Base-by-base conservation (phyloP, 257 asterid genomes). In the Solanum phureja region DNA sequence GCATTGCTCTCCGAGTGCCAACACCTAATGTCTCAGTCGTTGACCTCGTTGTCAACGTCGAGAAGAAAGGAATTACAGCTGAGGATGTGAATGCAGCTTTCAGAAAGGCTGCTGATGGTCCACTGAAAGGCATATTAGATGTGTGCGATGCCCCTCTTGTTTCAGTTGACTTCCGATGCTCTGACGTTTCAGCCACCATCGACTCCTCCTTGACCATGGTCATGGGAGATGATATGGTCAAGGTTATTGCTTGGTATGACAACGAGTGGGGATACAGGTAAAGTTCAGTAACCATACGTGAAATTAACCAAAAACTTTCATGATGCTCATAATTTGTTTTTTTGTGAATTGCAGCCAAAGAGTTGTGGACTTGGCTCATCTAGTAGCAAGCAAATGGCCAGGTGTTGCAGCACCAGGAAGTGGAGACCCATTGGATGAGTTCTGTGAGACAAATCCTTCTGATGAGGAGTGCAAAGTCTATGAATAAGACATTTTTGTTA, bases 241-340 rank as follows among this genome's bases (percentile, higher is more conserved):
- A 96, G 92, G 99, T 95, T 56, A 95, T 96, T n/a, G 99, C 99
- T 8, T 96, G 99, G 99, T 96, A 96, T 37, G 99, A 96, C 89
- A 96, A 96, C 34, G 99, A 96, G 90, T 96, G 98, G 99, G 99
- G 99, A 87, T 96, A 96, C 93, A 96, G 98, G 98, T 93, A 93
- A 42, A 4, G 85, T 6, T 21, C 3, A 9, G 11, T 69, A 24
- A 38, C 66, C 52, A 58, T 10, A 56, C 11, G 27, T n/a, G 56
- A 83, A 8, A 21, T 34, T 64, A 74, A 35, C 83, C 49, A 37
- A 21, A 74, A 74, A 74, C 52, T 74, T 37, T 74, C 19, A 37
- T 35, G n/a, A 37, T 64, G 33, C 27, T n/a, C 11, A 38, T n/a
- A 11, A 34, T 5, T 11, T 3, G 2, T 6, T 12, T 3, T 19